A percentile compares a stretch with the other conserved stretches of the same genome.
phyloP scores from a whole-genome alignment of 2,329 filamentous ascomycete species.

The Metarhizium humberi region DNA sequence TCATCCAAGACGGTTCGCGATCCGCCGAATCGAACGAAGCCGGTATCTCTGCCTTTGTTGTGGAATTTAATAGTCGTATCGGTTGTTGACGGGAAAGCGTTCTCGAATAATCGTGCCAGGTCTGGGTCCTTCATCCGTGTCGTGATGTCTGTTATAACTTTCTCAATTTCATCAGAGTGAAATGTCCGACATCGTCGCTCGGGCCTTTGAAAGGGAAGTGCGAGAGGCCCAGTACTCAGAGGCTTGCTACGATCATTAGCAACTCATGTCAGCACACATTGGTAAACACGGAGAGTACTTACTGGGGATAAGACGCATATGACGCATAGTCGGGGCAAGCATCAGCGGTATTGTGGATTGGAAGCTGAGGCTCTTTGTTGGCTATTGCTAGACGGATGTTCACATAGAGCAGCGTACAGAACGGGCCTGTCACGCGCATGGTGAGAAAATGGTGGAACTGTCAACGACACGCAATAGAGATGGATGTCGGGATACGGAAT shows the following conservation, averaged over 20 bases:
- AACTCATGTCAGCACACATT: not conserved
- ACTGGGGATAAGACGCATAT: slow-evolving; percentile 31
- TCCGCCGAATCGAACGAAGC: slow-evolving; percentile 24
- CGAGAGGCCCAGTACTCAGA: slow-evolving; percentile 67
- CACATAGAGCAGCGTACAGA: not conserved
- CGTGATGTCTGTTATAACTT: slow-evolving; percentile 77
- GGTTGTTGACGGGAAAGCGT: slow-evolving; percentile 77
- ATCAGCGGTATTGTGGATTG: slow-evolving; percentile 15
- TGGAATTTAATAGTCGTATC: slow-evolving; percentile 90
- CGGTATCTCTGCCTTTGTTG: slow-evolving; percentile 46
- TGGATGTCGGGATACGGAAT: slow-evolving; percentile 17
- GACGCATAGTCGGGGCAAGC: slow-evolving; percentile 32
- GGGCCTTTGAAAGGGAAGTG: slow-evolving; percentile 80
- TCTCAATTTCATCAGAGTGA: slow-evolving; percentile 74
- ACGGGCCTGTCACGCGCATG: not conserved
- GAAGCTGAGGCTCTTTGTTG: not conserved
- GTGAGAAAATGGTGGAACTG: not conserved
- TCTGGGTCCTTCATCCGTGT: slow-evolving; percentile 74
- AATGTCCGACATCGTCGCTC: slow-evolving; percentile 79
- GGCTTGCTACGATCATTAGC: slow-evolving; percentile 48
- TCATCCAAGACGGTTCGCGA: slow-evolving; percentile 31
- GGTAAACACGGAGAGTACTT: not conserved
- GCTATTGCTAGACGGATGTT: not conserved
- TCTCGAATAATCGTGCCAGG: slow-evolving; percentile 86
- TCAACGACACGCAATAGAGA: not conserved